phyloP scores from a whole-genome alignment of 2,329 filamentous ascomycete genomes.

The Fusarium bactridioides region DNA sequence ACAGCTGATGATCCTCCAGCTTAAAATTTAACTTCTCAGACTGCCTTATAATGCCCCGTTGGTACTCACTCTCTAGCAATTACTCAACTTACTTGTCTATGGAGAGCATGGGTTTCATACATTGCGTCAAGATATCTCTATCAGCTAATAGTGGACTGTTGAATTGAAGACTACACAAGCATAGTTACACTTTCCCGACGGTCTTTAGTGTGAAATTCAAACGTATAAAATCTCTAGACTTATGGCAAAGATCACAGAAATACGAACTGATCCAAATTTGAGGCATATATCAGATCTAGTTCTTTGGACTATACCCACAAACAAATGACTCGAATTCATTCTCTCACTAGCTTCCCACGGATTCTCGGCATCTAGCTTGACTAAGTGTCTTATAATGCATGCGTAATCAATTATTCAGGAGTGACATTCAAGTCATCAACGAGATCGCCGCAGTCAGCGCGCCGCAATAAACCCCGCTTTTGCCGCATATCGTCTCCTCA shows the following conservation, averaged over 20 bases:
- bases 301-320: no score
- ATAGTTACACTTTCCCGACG: not conserved
- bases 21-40: no score
- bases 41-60: fast-evolving
- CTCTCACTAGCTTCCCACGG: no score
- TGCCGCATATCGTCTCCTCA: not conserved
- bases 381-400: not conserved
- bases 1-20: no score
- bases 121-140: no score
- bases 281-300: not conserved
- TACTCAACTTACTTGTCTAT: no score
- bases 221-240: not conserved
- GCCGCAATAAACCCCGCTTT: conserved; percentile 5
- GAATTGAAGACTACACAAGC: fast-evolving
- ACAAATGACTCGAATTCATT: not conserved
- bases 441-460: not conserved
- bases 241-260: not conserved
- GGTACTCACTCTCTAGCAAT: no score
- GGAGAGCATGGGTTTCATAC: not conserved
- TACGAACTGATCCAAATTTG: not conserved
- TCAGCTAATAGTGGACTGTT: not conserved
- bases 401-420: not conserved
- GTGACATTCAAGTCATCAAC: not conserved
- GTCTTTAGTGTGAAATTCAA: no score
- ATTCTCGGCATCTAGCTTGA: not conserved